Base-by-base conservation (phyloP, 192 early-diverging fungal genomes). In the Rhizophagus clarus region DNA sequence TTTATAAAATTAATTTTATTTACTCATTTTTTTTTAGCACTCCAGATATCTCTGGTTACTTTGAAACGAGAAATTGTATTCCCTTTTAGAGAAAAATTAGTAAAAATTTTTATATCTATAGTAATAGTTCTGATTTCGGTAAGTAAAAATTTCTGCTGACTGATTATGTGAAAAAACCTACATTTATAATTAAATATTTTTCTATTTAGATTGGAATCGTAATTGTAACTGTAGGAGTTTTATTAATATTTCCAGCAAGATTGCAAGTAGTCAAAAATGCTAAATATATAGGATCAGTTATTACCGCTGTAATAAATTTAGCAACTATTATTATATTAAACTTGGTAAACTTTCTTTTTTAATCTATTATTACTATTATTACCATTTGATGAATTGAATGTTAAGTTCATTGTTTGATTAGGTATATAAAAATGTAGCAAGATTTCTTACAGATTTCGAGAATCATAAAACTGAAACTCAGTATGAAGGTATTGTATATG, bases 291-390 rank as follows among this genome's bases (percentile, higher is more conserved):
- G n/a, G 67, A 51, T 78, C 77, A 4, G 78, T 81, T 3, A 40
- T 90, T 42, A 83, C 88, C 6, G 83, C 84, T 61, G 1, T 85
- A 5, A 62, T 91, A 24, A 87, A 88, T 31, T 78, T 92, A 79
- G 82, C 82, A n/a, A 87, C 86, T 61, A 90, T 91, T 78, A 79
- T 89, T 67, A 51, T 86, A 11, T 81, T 92, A 47, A 91, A 87
- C 34, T 85, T 85, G 28, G 88, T 90, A 79, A 83, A 83, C 14
- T 37, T 14, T 34, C 51, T 79, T 9, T 51, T 45, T 71, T 31
- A 45, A 47, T 61, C n/a, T 40, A 40, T 40, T 40, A 40, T 40
- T 0, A 40, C 0, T 40, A 40, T 40, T 40, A 40, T 34, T 34
- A 34, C 5, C 8, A 17, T 62, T 47, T 4, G 5, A n/a, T 42